A percentile compares a stretch with the other conserved stretches of the same genome.
Conservation (phyloP, 2,329 filamentous ascomycete genomes). For the Elsinoe necatrix region DNA sequence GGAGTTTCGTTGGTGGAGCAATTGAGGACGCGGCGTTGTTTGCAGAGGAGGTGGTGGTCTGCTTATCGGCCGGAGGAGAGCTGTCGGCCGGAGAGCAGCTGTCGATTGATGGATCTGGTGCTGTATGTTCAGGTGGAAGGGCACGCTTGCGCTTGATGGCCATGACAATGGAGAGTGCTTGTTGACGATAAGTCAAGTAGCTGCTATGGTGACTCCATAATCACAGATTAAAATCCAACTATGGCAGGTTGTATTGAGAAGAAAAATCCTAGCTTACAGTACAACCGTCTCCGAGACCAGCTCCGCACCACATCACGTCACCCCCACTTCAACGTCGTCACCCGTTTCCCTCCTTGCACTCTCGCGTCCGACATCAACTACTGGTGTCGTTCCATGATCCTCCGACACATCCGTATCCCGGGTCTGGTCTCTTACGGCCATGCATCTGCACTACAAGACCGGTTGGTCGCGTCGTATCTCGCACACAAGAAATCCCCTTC, state of each 20-base stretch:
- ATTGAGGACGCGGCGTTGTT: not conserved
- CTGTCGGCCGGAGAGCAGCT: not conserved
- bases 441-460: constrained; percentile 49
- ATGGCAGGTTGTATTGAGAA: no score
- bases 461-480: constrained; percentile 50
- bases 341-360: not conserved
- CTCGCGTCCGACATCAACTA: not conserved
- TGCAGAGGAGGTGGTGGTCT: not conserved
- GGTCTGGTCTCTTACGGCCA: constrained; percentile 46
- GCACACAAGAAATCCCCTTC: constrained; percentile 47
- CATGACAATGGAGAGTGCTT: no score
- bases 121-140: not conserved
- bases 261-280: not conserved
- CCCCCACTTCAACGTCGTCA: not conserved
- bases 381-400: constrained; percentile 38
- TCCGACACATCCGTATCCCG: constrained; percentile 54
- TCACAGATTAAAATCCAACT: no score
- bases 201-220: no score
- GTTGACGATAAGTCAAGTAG: no score
- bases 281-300: no score
- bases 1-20: not conserved
- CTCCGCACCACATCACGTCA: not conserved
- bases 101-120: not conserved
- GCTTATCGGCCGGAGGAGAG: not conserved
- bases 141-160: not conserved